These are phyloP conservation scores for Ammopiptanthus mongolicus DNA, from an alignment of 306 rosid genomes.

Conservation along the genomic window DNA sequence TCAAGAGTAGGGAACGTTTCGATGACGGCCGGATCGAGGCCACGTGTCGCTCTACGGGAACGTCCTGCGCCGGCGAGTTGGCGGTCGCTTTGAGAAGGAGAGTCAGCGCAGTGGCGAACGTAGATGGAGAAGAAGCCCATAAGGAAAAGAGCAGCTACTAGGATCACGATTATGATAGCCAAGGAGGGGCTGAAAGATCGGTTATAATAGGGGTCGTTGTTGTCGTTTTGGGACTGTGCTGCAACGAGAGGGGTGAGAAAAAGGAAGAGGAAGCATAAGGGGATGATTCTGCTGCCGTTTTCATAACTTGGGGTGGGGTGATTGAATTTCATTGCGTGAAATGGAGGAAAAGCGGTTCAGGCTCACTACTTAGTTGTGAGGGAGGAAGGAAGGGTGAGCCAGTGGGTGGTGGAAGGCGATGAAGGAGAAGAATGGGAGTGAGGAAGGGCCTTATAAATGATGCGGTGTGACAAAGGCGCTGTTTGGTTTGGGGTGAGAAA, in stretches of 20 bases:
- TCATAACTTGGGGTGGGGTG: background rate
- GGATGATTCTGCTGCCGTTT: background rate
- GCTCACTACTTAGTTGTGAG: no score
- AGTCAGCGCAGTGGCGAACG: constrained; percentile 67
- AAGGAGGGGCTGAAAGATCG: constrained; percentile 56
- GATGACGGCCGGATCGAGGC: constrained; percentile 52
- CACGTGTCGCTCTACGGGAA: constrained; percentile 49
- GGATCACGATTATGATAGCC: constrained; percentile 66
- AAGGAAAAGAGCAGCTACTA: constrained; percentile 78
- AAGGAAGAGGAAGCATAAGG: constrained; percentile 5
- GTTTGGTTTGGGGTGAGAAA: no score
- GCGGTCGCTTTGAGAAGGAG: constrained; percentile 27
- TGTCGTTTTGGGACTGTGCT: constrained; percentile 15
- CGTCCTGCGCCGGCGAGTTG: constrained; percentile 20
- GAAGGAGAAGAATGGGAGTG: background rate
- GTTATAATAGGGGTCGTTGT: constrained; percentile 13
- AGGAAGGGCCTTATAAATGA: background rate
- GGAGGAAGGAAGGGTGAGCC: no score
- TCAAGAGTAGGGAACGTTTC: constrained; percentile 61
- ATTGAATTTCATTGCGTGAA: background rate
- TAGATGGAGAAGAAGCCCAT: constrained; percentile 87
- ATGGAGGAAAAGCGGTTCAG: background rate
- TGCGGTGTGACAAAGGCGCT: background rate
- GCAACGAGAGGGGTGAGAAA: background rate
- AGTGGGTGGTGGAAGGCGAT: background rate